Base-by-base conservation (phyloP, 1,139 yeast species). In the Sugiyamaella neomexicana region DNA sequence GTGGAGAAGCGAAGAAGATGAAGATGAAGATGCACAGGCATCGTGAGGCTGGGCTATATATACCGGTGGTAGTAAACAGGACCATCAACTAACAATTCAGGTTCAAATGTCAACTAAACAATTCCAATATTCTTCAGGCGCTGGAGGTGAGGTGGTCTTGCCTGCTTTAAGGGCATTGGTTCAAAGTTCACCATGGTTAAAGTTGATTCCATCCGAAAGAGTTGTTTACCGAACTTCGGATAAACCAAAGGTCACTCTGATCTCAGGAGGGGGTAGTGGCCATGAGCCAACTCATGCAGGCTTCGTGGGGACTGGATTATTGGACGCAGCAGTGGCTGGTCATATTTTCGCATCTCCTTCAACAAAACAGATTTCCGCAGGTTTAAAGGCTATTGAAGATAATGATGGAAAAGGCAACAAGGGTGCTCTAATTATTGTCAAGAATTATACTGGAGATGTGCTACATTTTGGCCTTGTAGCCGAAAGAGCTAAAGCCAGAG, bases 251-350 rank as follows among this genome's bases (percentile, higher is more conserved):
- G 60, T 90, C 46, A 80, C 89, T 2, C 65, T 91, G 52, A 74
- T 91, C 27, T 84, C 96, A 46, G 97, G 97, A 55, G 98, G 98
- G 54, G 98, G 98, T 31, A 84, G 93, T 8, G 98, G 98, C 38
- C 98, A 91, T 68, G 97, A 91, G 71, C 97, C 97, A 31, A 77
- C 91, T 7, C 97, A 90, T 67, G 93, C 88, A 4, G 97, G 97
- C 0, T 90, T 82, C 67, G 93, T 91, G 12, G 97, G 97, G 5
- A 77, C 80, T 27, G 93, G 93, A 52, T 74, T 86, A 65, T 72
- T 91, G 43, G 89, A 87, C 64, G 96, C 86, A 38, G 97, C 96
- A 1, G 96, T 90, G 7, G 82, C 89, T 53, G 97, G 98, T 34
- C 82, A 86, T 43, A 79, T 89, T 16, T 91, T 91, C 74, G 97